Evolutionary conservation across 345 rosid genomes (phyloP), one percentile per base, ranked within the genome.

Genomic region (Pseudoturritis turrita): DNA sequence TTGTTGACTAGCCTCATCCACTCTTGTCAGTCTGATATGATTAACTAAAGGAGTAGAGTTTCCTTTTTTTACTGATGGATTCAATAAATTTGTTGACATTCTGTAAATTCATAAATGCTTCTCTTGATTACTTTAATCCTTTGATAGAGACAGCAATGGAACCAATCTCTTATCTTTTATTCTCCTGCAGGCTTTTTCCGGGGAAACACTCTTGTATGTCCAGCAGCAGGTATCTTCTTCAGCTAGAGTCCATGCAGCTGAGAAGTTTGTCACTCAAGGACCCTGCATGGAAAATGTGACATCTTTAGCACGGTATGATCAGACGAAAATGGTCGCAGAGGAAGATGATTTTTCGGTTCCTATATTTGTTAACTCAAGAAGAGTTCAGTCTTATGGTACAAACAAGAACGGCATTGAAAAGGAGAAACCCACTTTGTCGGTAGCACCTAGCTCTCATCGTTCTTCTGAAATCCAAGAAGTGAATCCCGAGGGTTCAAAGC

Each of bases 321-420:
- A 72, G 77, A 76, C 71, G 57, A 83, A 80, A 70, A 53, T 53
- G 18, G 58, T 56, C 4, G 79, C 79, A 22, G 86, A 85, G 63
- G 92, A 83, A 68, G 92, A 83, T 61, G 91, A 86, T 76, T 88
- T 80, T 62, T 71, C 54, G 15, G 96, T 90, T 76, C 88, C 93
- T 18, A 85, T 86, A 29, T 86, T 68, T 67, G 64, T 71, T 64
- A 83, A 68, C 26, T 74, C 86, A 1, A 81, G 71, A 67, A 60
- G 8, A 4, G 80, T 22, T 43, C 83, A 65, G 39, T 56, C 31
- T 31, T 46, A 31, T 55, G 19, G 29, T 21, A 81, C 54, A 71
- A 57, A 44, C 40, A 76, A 71, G 61, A 71, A 59, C 33, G 69
- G 62, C 22, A 31, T 36, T 49, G 71, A 81, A 47, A 50, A 15